These are phyloP conservation scores for Pleurotus salmoneostramineus DNA, from an alignment of 768 basidiomycete species.

Conservation along the genomic window DNA sequence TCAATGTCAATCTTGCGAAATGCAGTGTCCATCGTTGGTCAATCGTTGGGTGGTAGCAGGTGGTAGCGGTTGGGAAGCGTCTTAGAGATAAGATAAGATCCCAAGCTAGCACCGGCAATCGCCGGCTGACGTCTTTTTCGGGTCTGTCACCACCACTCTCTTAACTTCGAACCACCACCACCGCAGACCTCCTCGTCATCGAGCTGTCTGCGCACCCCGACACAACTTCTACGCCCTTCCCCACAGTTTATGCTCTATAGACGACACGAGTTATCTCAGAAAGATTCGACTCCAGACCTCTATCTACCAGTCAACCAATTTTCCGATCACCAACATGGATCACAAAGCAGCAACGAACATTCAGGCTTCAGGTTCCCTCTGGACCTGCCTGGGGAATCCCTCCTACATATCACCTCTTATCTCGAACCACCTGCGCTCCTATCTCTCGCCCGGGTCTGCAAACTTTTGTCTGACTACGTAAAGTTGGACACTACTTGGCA, in stretches of 20 bases:
- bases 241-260: slow-evolving; percentile 7
- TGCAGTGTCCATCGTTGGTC: slow-evolving; percentile 38
- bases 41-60: not conserved
- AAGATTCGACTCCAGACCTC: slow-evolving; percentile 3
- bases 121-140: slow-evolving; percentile 1
- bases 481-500: slow-evolving; percentile 79
- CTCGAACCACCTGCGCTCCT: slow-evolving; percentile 63
- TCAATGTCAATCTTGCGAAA: slow-evolving; percentile 97
- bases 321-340: slow-evolving; percentile 1
- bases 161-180: slow-evolving; percentile 1
- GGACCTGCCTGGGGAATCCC: slow-evolving; percentile 63
- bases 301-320: slow-evolving; percentile 2
- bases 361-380: slow-evolving; percentile 31
- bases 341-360: not conserved
- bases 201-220: slow-evolving; percentile 3
- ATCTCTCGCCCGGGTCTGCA: slow-evolving; percentile 50
- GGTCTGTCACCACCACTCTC: not conserved
- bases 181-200: slow-evolving; percentile 1
- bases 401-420: slow-evolving; percentile 72
- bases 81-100: not conserved
- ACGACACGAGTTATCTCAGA: slow-evolving; percentile 5
- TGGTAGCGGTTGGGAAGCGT: not conserved
- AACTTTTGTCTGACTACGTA: slow-evolving; percentile 57
- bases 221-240: not conserved
- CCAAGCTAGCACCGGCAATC: not conserved